Base-by-base conservation (phyloP, 495 filamentous ascomycete species). In the Aspergillus egyptiacus region DNA sequence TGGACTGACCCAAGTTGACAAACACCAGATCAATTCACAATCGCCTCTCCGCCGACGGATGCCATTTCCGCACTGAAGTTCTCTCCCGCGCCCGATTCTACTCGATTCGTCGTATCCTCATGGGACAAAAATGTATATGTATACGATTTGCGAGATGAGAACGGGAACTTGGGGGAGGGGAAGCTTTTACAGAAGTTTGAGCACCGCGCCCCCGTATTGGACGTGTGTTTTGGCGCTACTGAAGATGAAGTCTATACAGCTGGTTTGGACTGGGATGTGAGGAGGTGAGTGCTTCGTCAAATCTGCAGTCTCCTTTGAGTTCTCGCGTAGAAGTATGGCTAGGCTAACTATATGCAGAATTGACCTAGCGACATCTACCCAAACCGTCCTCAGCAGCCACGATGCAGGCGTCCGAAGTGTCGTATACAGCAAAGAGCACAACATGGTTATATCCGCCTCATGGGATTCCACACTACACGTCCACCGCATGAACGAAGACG, bases 41-140 rank as follows among this genome's bases (percentile, higher is more conserved):
- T 75, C 46, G 65, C 65, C 8, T 70, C 68, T 56, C 86, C 89
- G 28, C 93, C 93, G n/a, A 77, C 74, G 44, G 93, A 97, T 71
- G 87, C 84, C 54, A 86, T 98, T 58, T 94, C 90, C 44, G 75
- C 89, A 5, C 67, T 96, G 53, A 82, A 81, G 55, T 98, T 95
- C 73, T 85, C 89, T 28, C 86, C 88, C 33, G 71, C 77, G 19
- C 73, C 84, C 10, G 51, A 71, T 42, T 75, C 77, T 11, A 84
- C 78, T 36, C 78, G 80, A 43, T 75, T 98, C 24, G 80, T 95
- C 23, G 89, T 89, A 58, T 86, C 91, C 8, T 98, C 91, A 46
- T 98, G 93, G 93, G 93, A 96, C 66, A 87, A 82, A 66, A 77
- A 87, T 65, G 81, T 94, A 19, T 95, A 95, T 66, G 78, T 95